A percentile compares a stretch with the other conserved stretches of the same genome.
phyloP scores from a whole-genome alignment of 2,329 filamentous ascomycete species.

The Aureobasidium uvarum region DNA sequence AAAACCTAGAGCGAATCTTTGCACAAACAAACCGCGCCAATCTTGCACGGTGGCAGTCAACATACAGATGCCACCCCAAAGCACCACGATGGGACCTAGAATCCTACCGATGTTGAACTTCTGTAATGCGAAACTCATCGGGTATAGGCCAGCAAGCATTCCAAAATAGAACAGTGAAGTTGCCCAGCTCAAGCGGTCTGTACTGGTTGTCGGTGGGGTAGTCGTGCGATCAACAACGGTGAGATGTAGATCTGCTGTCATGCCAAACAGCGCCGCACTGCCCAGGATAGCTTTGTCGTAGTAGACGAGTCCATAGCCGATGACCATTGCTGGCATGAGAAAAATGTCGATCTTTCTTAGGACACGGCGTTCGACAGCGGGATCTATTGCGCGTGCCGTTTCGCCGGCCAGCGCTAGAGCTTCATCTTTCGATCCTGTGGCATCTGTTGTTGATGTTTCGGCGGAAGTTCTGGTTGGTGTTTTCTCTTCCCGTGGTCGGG shows the following conservation, averaged over 20 bases:
- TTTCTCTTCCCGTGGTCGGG: not conserved
- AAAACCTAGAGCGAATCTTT: conserved; percentile 57
- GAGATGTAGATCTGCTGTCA: conserved; percentile 67
- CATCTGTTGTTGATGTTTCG: conserved; percentile 7
- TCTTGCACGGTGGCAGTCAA: conserved; percentile 64
- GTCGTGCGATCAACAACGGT: conserved; percentile 53
- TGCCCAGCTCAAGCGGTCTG: conserved; percentile 69
- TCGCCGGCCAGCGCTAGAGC: conserved; percentile 61
- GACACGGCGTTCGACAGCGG: conserved; percentile 55
- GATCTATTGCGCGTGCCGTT: conserved; percentile 55
- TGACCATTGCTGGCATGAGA: conserved; percentile 64
- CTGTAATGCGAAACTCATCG: conserved; percentile 69
- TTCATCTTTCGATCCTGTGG: conserved; percentile 50
- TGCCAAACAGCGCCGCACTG: conserved; percentile 69
- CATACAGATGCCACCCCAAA: conserved; percentile 68
- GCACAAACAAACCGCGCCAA: conserved; percentile 60
- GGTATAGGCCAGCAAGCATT: conserved; percentile 71
- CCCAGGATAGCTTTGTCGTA: conserved; percentile 73
- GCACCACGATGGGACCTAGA: conserved; percentile 60
- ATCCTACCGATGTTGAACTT: conserved; percentile 64
- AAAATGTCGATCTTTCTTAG: conserved; percentile 66
- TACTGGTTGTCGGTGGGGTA: conserved; percentile 60
- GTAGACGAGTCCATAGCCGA: conserved; percentile 66
- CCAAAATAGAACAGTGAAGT: conserved; percentile 80
- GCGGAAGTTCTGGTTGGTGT: not conserved